Conservation (phyloP, 148 eudicot species). For the Simmondsia chinensis region DNA sequence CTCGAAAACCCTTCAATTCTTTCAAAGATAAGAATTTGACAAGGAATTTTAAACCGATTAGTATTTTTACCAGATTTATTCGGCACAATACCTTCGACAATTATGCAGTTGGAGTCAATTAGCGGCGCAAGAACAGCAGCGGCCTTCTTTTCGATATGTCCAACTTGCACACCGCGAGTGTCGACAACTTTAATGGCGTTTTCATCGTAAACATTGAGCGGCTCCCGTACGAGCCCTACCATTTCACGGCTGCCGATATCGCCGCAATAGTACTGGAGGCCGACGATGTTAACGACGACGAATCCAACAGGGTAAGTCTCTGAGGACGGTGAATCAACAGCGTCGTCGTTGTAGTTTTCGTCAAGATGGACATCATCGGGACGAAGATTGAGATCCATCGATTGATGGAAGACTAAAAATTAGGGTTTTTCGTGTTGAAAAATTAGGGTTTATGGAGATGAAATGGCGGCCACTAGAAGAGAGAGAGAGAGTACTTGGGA, state of each 20-base stretch:
- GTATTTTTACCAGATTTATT: constrained; percentile 25
- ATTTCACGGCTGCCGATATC: constrained; percentile 55
- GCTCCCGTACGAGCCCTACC: constrained; percentile 73
- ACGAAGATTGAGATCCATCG: too few species aligned
- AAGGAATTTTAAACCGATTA: constrained; percentile 35
- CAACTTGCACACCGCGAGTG: constrained; percentile 53
- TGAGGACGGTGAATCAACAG: constrained; percentile 23
- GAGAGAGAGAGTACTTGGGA: too few species aligned
- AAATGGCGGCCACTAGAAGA: too few species aligned
- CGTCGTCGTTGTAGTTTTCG: constrained; percentile 5
- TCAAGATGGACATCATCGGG: too few species aligned
- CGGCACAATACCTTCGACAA: constrained; percentile 69
- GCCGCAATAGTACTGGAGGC: constrained; percentile 54
- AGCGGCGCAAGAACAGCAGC: constrained; percentile 66
- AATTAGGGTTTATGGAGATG: too few species aligned
- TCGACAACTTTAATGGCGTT: constrained; percentile 78
- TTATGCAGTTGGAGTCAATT: constrained; percentile 29
- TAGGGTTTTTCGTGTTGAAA: too few species aligned
- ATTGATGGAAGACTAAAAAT: too few species aligned
- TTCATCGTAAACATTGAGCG: constrained; percentile 40
- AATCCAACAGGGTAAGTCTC: constrained; percentile 69
- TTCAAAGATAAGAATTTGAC: constrained; percentile 69
- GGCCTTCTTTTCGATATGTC: constrained; percentile 45
- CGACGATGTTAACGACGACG: constrained; percentile 61
- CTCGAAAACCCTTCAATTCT: constrained; percentile 19